These are phyloP conservation scores for Lodderomyces parapsilosis DNA, from an alignment of 1,139 yeast species.

Conservation along the genomic window DNA sequence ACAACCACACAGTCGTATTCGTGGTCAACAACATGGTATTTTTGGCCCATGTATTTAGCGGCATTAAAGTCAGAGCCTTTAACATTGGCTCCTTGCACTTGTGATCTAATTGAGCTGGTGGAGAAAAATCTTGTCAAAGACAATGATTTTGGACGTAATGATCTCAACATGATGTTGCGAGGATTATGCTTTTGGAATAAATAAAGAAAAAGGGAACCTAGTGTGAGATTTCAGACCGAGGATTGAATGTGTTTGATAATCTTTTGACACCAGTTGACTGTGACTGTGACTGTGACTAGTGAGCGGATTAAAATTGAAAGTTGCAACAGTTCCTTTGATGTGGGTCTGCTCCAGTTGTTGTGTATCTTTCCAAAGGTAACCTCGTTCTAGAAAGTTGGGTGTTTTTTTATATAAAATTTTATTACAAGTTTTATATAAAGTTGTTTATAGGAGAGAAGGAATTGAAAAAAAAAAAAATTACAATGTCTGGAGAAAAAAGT, in stretches of 20 bases:
- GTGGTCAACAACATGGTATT: conserved; percentile 92
- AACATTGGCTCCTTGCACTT: conserved; percentile 43
- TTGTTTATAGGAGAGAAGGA: background rate
- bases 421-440: too few relatives aligned
- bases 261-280: background rate
- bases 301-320: background rate
- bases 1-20: conserved; percentile 97
- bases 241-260: background rate
- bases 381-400: background rate
- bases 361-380: background rate
- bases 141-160: conserved; percentile 10
- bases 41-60: conserved; percentile 58
- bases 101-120: conserved; percentile 27
- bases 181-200: background rate
- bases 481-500: conserved; percentile 1
- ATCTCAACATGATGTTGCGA: conserved; percentile 12
- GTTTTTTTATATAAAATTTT: too few relatives aligned
- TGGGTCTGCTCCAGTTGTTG: background rate
- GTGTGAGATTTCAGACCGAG: background rate
- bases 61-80: conserved; percentile 54
- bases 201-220: background rate
- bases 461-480: background rate
- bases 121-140: conserved; percentile 22
- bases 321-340: background rate
- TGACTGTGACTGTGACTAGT: background rate